These are phyloP conservation scores for Paramecium sonneborni DNA, from an alignment of 73 alveolate genomes.

Conservation along the genomic window DNA sequence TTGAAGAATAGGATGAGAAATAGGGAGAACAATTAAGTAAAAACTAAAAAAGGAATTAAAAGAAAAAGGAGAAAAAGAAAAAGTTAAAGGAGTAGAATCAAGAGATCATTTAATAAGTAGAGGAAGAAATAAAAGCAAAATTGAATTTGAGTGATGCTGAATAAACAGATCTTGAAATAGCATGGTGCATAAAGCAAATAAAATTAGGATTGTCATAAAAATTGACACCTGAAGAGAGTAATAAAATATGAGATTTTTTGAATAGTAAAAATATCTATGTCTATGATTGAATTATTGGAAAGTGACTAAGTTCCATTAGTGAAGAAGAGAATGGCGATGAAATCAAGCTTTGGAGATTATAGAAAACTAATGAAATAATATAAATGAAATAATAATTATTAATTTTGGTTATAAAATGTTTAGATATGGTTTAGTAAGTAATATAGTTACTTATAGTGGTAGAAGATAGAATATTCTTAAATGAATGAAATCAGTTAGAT, in stretches of 20 bases:
- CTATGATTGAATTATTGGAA: slow-evolving; percentile 44
- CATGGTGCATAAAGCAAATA: slow-evolving; percentile 29
- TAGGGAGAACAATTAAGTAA: too few species aligned
- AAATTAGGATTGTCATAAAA: slow-evolving; percentile 48
- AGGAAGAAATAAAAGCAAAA: neutral
- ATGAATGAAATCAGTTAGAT: neutral
- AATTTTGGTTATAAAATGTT: slow-evolving; percentile 20
- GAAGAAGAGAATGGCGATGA: slow-evolving; percentile 58
- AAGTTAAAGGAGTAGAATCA: neutral
- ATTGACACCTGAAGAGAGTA: slow-evolving; percentile 8
- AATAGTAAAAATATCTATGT: slow-evolving; percentile 25
- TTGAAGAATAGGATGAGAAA: too few species aligned
- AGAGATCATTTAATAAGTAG: neutral
- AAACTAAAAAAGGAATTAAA: neutral
- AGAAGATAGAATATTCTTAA: neutral
- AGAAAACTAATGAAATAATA: slow-evolving; percentile 60
- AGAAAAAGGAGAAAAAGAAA: slow-evolving; percentile 34
- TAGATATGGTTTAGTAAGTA: slow-evolving; percentile 12
- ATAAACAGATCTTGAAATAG: neutral
- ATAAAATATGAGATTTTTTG: neutral
- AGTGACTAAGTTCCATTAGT: slow-evolving; percentile 10
- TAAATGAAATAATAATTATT: slow-evolving; percentile 38
- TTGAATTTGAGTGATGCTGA: neutral
- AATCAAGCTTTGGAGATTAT: slow-evolving; percentile 53
- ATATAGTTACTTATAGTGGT: neutral